Evolutionary conservation across 2,329 filamentous ascomycete genomes (phyloP).

Genomic region (Fusarium sp.): DNA sequence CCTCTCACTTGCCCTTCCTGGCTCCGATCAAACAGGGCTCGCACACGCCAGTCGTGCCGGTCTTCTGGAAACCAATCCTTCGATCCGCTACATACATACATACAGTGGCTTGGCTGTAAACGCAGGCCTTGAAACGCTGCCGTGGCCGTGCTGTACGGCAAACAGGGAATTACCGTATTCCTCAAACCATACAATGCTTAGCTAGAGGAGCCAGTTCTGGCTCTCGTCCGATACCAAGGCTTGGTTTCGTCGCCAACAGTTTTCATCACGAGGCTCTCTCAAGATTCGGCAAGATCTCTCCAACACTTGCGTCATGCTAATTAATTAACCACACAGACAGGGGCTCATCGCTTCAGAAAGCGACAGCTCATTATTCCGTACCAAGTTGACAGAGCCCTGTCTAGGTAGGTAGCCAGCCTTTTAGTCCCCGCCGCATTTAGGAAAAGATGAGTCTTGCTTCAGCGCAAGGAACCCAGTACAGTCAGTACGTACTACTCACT

Average conservation of each 20-base stretch:
- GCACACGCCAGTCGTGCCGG: constrained; percentile 1
- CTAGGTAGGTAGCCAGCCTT: not conserved
- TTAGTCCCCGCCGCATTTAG: constrained; percentile 5
- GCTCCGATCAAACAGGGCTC: constrained; percentile 2
- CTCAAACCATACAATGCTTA: constrained; percentile 2
- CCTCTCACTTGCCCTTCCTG: not conserved
- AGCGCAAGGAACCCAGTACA: not conserved
- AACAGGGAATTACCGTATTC: constrained; percentile 2
- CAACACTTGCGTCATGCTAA: constrained; percentile 14
- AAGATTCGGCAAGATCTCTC: constrained; percentile 8
- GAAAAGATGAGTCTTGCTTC: not conserved
- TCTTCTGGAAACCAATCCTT: constrained; percentile 19
- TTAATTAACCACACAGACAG: not conserved
- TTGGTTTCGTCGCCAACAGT: not conserved
- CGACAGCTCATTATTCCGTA: constrained; percentile 20
- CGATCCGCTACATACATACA: not conserved
- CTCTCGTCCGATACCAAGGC: not conserved
- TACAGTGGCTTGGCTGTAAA: not conserved
- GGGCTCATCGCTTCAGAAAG: constrained; percentile 1
- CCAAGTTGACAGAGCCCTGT: constrained; percentile 9
- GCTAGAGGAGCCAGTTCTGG: not conserved
- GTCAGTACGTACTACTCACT: not conserved
- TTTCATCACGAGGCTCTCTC: not conserved
- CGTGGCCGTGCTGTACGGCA: constrained; percentile 8
- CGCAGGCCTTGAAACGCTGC: constrained; percentile 16